Base-by-base conservation (phyloP, 768 basidiomycete species). In the Lentinula guzmanii region DNA sequence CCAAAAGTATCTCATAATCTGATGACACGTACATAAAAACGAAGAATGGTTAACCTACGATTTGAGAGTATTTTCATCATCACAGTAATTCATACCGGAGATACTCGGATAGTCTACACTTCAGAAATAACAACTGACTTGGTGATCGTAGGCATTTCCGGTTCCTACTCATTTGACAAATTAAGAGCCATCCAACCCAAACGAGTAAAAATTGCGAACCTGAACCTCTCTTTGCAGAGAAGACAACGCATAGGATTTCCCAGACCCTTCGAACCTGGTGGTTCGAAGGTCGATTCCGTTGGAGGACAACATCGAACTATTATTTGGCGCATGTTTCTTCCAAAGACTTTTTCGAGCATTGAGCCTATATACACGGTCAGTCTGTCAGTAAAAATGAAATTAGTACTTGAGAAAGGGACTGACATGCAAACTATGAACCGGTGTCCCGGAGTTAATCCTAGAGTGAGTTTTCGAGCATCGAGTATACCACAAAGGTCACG, bases 401-500 rank as follows among this genome's bases (percentile, higher is more conserved):
- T 4, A 0, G 28, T 28, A 28, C 28, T 10, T 16, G 34, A 11
- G 16, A 11, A 8, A 53, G 52, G 7, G n/a, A 56, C 56, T 6
- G 8, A 58, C 56, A 58, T 58, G 56, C 45, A 43, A n/a, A 58
- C 42, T 43, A 28, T 15, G 37, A 6, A 21, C 15, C 9, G 15
- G 11, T 48, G 46, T 48, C 11, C 21, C 39, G 28, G 13, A 31
- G 28, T 4, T 1, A 7, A 52, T 52, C 31, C 50, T n/a, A 48
- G 21, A 24, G 21, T 35, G 11, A 34, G 28, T 53, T 3, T 16
- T 35, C 15, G 8, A 16, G 9, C 21, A 48, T 51, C 24, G 24
- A 5, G 24, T 33, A 51, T 51, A 53, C 15, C 35, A 53, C 33
- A 31, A 18, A 21, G 15, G 2, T n/a, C 24, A 45, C 80, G 72